These are phyloP conservation scores for Colletotrichum sansevieriae DNA, from an alignment of 2,329 filamentous ascomycete species.

Conservation along the genomic window DNA sequence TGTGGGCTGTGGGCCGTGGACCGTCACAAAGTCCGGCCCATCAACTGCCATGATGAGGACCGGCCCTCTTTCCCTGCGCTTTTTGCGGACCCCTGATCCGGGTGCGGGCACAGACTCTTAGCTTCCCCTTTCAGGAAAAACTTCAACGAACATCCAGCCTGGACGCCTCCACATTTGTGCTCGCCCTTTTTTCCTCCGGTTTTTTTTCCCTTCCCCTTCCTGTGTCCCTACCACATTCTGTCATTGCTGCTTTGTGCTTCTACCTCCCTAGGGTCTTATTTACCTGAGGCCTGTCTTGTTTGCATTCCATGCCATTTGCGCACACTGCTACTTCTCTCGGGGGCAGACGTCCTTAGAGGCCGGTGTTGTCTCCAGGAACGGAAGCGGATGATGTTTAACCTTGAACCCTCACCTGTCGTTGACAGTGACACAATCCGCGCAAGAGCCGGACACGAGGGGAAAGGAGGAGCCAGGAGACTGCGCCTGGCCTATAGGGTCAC, in stretches of 20 bases:
- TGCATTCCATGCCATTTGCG: constrained; percentile 1
- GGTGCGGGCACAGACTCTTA: constrained; percentile 41
- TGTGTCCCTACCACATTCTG: not conserved
- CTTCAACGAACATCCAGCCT: constrained; percentile 39
- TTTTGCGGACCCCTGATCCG: constrained; percentile 38
- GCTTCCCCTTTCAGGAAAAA: constrained; percentile 41
- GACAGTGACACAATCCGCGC: constrained; percentile 12
- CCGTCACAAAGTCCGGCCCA: constrained; percentile 36
- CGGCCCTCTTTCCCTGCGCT: constrained; percentile 32
- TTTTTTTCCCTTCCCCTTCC: not conserved
- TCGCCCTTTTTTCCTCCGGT: constrained; percentile 23
- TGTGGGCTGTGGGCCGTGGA: constrained; percentile 15
- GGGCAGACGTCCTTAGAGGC: not conserved
- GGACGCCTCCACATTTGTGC: constrained; percentile 40
- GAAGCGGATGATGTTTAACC: constrained; percentile 13
- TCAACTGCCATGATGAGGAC: constrained; percentile 42
- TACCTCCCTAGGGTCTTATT: too few species aligned
- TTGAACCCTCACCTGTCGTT: constrained; percentile 29
- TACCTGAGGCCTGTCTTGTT: constrained; percentile 13
- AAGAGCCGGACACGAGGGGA: constrained; percentile 18
- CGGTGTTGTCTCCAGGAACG: constrained; percentile 7
- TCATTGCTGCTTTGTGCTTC: not conserved
- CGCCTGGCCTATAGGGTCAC: constrained; percentile 33
- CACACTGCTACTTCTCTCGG: not conserved
- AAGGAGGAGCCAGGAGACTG: constrained; percentile 38